phyloP scores from a whole-genome alignment of 2,329 filamentous ascomycete species.

The Hortaea werneckii region DNA sequence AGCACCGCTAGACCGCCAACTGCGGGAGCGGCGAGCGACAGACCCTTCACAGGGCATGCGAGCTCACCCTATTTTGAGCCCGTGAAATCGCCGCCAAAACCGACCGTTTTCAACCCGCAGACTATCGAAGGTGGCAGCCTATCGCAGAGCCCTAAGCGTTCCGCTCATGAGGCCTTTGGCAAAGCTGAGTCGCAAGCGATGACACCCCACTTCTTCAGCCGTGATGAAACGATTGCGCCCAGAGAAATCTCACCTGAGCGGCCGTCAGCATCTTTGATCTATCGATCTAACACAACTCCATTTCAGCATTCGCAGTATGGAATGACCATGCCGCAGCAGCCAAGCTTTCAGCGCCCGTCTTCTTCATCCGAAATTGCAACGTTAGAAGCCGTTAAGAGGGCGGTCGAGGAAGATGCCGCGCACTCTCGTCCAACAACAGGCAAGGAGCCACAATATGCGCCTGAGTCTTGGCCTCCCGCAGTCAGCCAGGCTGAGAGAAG shows the following conservation, averaged over 20 bases:
- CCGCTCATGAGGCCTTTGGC: not conserved
- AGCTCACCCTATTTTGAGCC: constrained; percentile 3
- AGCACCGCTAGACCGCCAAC: constrained; percentile 5
- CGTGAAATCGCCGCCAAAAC: not conserved
- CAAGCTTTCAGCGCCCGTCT: constrained; percentile 3
- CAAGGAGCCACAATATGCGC: not conserved
- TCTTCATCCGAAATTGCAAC: constrained; percentile 5
- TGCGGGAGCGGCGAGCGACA: not conserved
- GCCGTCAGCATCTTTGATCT: constrained; percentile 4
- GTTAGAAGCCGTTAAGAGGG: constrained; percentile 6
- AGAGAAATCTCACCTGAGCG: constrained; percentile 1
- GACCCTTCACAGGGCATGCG: constrained; percentile 2
- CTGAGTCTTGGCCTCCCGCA: not conserved
- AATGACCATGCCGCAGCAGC: constrained; percentile 4
- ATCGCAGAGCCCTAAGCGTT: not conserved
- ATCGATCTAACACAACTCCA: constrained; percentile 5
- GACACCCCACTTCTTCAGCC: not conserved
- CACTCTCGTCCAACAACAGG: not conserved
- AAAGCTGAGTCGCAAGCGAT: not conserved
- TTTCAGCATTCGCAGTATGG: constrained; percentile 5
- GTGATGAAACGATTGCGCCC: constrained; percentile 3
- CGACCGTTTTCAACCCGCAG: not conserved
- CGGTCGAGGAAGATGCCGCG: constrained; percentile 3
- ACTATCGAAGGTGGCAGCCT: not conserved
- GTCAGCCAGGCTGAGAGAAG: not conserved